A percentile compares a stretch with the other conserved stretches of the same genome.
These are phyloP conservation scores for Eucalyptus grandis DNA, from an alignment of 345 rosid genomes.

Conservation along the genomic window DNA sequence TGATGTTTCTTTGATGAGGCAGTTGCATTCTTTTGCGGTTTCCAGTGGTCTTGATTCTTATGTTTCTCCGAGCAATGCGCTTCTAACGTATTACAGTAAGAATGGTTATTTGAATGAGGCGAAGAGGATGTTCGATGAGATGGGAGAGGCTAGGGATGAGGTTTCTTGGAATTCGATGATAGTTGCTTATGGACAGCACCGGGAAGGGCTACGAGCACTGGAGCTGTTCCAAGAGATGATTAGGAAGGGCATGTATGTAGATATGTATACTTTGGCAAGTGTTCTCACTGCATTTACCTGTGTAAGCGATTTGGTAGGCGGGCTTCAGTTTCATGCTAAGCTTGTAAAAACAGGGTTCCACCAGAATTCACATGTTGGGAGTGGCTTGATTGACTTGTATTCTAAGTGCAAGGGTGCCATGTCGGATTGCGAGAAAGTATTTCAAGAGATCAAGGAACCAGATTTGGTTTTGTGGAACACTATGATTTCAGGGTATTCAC, in stretches of 20 bases:
- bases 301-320: constrained; percentile 42
- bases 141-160: constrained; percentile 53
- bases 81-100: constrained; percentile 55
- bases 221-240: constrained; percentile 59
- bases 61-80: constrained; percentile 56
- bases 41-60: constrained; percentile 51
- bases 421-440: constrained; percentile 48
- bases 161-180: constrained; percentile 96
- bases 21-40: constrained; percentile 57
- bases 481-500: constrained; percentile 75
- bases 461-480: constrained; percentile 92
- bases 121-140: constrained; percentile 37
- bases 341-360: constrained; percentile 61
- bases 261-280: constrained; percentile 77
- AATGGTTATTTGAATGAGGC: constrained; percentile 59
- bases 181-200: constrained; percentile 83
- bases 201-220: constrained; percentile 51
- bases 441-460: constrained; percentile 41
- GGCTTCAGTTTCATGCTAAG: constrained; percentile 65
- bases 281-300: constrained; percentile 66
- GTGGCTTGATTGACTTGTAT: constrained; percentile 85
- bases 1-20: constrained; percentile 29
- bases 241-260: constrained; percentile 35
- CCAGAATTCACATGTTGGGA: constrained; percentile 67
- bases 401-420: constrained; percentile 59